A percentile compares a stretch with the other conserved stretches of the same genome.
Evolutionary conservation across 2,329 filamentous ascomycete genomes (phyloP).

Genomic region (Arthrobotrys conoides): DNA sequence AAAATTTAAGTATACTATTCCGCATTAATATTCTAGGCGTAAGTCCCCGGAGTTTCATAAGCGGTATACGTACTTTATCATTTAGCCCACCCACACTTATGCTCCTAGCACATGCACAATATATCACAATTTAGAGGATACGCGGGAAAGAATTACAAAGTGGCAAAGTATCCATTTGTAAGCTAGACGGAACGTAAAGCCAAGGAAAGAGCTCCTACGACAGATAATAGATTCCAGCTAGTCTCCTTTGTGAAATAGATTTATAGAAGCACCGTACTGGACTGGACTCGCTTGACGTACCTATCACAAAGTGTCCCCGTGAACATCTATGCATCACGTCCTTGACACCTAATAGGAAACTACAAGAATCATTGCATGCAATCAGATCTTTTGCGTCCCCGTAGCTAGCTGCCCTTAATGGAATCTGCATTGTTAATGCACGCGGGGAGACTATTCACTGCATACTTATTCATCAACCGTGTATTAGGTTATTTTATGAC

Average conservation of each 20-base stretch:
- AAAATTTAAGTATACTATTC: too few relatives aligned
- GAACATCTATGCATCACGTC: not conserved
- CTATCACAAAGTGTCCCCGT: conserved; percentile 7
- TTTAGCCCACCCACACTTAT: too few relatives aligned
- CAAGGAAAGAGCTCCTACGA: not conserved
- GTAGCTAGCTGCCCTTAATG: not conserved
- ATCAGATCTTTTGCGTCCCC: not conserved
- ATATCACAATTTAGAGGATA: not conserved
- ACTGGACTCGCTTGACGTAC: not conserved
- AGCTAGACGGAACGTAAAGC: not conserved
- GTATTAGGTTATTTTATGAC: not conserved
- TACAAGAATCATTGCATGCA: not conserved
- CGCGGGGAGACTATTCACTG: not conserved
- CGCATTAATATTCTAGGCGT: too few relatives aligned
- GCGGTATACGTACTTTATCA: too few relatives aligned
- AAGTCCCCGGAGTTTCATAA: too few relatives aligned
- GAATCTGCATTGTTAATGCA: not conserved
- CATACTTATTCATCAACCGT: not conserved
- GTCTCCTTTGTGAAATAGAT: not conserved
- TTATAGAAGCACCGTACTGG: not conserved
- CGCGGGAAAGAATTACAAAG: not conserved
- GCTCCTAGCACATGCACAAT: not conserved
- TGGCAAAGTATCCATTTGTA: not conserved
- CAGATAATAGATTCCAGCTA: not conserved
- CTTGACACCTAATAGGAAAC: not conserved